Conservation (phyloP, 2,329 filamentous ascomycete genomes). For the Ascochyta fabae region DNA sequence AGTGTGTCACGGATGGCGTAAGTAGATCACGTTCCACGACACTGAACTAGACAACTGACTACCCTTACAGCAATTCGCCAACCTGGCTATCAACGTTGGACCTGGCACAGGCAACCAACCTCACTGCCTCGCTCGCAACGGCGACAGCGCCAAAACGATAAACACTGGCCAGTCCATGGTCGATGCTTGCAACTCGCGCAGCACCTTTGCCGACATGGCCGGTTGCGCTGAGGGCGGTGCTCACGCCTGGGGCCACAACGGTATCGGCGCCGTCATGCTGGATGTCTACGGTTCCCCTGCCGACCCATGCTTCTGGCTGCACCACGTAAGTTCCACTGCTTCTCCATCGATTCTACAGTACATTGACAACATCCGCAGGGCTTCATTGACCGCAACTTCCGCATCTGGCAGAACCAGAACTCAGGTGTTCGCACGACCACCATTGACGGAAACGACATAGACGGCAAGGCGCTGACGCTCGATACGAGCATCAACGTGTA, state of each 20-base stretch:
- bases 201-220: constrained; percentile 39
- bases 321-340: background rate
- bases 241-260: constrained; percentile 47
- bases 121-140: constrained; percentile 45
- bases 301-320: constrained; percentile 27
- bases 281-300: constrained; percentile 42
- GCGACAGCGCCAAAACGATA: constrained; percentile 30
- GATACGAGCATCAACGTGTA: constrained; percentile 38
- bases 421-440: constrained; percentile 25
- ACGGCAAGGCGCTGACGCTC: constrained; percentile 36
- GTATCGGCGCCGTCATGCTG: constrained; percentile 44
- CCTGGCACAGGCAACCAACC: constrained; percentile 35
- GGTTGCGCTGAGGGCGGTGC: constrained; percentile 37
- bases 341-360: background rate
- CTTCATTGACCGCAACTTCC: constrained; percentile 58
- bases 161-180: constrained; percentile 41
- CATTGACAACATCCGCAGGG: constrained; percentile 41
- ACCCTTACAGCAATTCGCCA: constrained; percentile 39
- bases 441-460: constrained; percentile 51
- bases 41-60: constrained; percentile 15
- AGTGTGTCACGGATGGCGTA: constrained; percentile 45
- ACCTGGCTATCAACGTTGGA: constrained; percentile 40
- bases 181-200: constrained; percentile 35
- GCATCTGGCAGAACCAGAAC: constrained; percentile 56
- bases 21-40: constrained; percentile 19